These are phyloP conservation scores for Cochliopodium minus DNA, from an alignment of 208 protist genomes.

Conservation along the genomic window DNA sequence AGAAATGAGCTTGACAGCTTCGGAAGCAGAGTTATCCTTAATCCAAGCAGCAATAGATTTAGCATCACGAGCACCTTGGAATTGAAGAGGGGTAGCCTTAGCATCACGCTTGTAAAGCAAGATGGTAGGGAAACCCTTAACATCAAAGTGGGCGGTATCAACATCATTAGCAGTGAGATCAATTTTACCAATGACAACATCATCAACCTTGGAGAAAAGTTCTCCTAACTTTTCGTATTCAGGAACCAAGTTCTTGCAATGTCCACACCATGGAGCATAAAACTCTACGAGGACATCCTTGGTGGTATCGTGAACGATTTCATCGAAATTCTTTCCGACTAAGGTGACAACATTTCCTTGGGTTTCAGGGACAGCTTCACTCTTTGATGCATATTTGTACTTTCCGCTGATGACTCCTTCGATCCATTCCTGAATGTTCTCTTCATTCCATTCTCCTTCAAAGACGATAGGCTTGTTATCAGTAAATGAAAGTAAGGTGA, in stretches of 20 bases:
- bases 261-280: slow-evolving; percentile 10
- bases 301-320: slow-evolving; percentile 44
- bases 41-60: too few relatives aligned
- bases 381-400: neutral
- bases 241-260: slow-evolving; percentile 1
- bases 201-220: neutral
- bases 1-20: too few relatives aligned
- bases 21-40: too few relatives aligned
- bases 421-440: neutral
- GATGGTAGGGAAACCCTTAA: slow-evolving; percentile 5
- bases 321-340: slow-evolving; percentile 45
- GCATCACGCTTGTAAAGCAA: too few relatives aligned
- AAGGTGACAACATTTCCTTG: slow-evolving; percentile 18
- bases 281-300: slow-evolving; percentile 47
- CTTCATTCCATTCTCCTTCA: too few relatives aligned
- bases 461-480: too few relatives aligned
- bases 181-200: slow-evolving; percentile 1
- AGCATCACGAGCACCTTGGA: too few relatives aligned
- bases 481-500: too few relatives aligned
- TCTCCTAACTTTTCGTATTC: neutral
- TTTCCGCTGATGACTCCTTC: neutral
- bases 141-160: too few relatives aligned
- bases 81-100: too few relatives aligned
- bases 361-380: neutral
- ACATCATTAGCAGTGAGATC: slow-evolving; percentile 3